A percentile compares a stretch with the other conserved stretches of the same genome.
Conservation (phyloP, 352 stramenopile species). For the Phytophthora sansomeana region DNA sequence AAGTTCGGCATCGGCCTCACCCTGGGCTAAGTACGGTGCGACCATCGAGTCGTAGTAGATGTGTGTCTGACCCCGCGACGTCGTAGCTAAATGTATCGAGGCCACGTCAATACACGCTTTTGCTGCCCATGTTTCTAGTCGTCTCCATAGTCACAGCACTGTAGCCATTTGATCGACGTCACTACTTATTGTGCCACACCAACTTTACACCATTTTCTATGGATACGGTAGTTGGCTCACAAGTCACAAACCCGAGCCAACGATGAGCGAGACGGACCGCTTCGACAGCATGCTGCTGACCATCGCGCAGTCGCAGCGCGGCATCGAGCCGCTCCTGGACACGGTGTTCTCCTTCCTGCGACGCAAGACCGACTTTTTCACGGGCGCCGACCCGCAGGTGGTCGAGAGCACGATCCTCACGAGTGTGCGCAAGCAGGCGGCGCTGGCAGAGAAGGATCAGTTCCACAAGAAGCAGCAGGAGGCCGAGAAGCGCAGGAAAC, state of each 20-base stretch:
- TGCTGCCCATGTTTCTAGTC: slow-evolving; percentile 32
- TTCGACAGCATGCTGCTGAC: slow-evolving; percentile 98
- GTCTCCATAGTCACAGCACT: too few species aligned
- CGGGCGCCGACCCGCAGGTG: slow-evolving; percentile 81
- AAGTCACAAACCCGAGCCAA: slow-evolving; percentile 9
- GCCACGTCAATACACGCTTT: slow-evolving; percentile 40
- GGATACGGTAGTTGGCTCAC: slow-evolving; percentile 26
- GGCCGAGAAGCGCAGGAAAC: slow-evolving; percentile 80
- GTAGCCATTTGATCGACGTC: too few species aligned
- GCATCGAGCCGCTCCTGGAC: slow-evolving; percentile 98
- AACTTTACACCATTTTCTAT: slow-evolving; percentile 9
- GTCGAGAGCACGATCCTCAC: slow-evolving; percentile 90
- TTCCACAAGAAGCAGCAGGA: slow-evolving; percentile 81
- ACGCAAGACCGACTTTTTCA: slow-evolving; percentile 99
- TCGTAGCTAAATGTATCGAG: slow-evolving; percentile 34
- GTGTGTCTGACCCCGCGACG: slow-evolving; percentile 15
- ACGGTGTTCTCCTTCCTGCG: slow-evolving; percentile 98
- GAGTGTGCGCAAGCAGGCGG: slow-evolving; percentile 93
- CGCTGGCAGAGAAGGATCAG: slow-evolving; percentile 84
- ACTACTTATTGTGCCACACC: slow-evolving; percentile 5
- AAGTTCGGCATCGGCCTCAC: slow-evolving; percentile 92
- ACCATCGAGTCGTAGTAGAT: slow-evolving; percentile 26
- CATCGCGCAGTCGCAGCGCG: slow-evolving; percentile 96
- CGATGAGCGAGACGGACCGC: slow-evolving; percentile 78
- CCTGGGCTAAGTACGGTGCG: slow-evolving; percentile 66